Base-by-base conservation (phyloP, 2,329 filamentous ascomycete species). In the Colletotrichum cuscutae region DNA sequence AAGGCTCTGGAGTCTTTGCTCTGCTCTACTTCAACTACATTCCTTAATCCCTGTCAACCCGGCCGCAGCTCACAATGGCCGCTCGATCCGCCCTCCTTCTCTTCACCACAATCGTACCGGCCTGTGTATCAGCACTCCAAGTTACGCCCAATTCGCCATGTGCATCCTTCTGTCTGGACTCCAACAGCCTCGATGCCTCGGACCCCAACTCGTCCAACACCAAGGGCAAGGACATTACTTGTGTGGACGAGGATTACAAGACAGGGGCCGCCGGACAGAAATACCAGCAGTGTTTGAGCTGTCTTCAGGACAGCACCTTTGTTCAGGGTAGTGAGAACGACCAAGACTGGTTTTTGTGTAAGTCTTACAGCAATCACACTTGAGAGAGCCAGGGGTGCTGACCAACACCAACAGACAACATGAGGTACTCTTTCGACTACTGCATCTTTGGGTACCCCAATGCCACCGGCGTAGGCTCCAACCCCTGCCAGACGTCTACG, bases 331-430 rank as follows among this genome's bases (percentile, higher is more conserved):
- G 71, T 7, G 87, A 90, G 79, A 89, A 80, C 67, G 88, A 90
- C 74, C 86, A 88, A 73, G 81, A 83, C 60, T 89, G 88, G 88
- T 90, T 89, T 73, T 76, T 90, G 56, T 89, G 88, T 89, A 83
- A 80, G 88, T 81, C n/a, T 1, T 1, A 24, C 4, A 15, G 53
- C 54, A 19, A 2, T 19, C 35, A 35, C 32, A 26, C 9, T 30
- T 6, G 4, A 8, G 6, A 28, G 1, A 28, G 1, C 8, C n/a
- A 24, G 3, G 3, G 42, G 6, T 19, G 19, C 62, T 68, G 3
- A 74, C 13, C n/a, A 4, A 46, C 19, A 2, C 79, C 65, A 46
- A 7, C 24, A 89, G 88, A 90, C 74, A 90, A 90, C 74, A 77
- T 89, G 56, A 82, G 88, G 74, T 89, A 88, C 77, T 81, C 85